Percentiles rank a stretch among this genome's conserved stretches.
Conservation (phyloP, 2,329 filamentous ascomycete species). For the Cladophialophora chaetospira region DNA sequence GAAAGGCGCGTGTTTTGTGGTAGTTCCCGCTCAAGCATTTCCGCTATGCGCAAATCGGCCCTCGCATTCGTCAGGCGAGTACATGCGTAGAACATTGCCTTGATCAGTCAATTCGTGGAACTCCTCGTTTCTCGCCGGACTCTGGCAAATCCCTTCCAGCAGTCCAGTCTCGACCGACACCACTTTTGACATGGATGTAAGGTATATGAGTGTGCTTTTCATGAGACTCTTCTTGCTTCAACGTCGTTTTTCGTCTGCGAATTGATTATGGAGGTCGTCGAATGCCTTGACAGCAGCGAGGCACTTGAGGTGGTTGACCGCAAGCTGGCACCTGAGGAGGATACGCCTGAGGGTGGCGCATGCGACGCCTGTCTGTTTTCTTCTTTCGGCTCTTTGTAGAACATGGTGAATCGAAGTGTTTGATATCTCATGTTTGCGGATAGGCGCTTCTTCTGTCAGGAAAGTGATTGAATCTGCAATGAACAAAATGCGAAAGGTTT, state of each 20-base stretch:
- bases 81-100: too few relatives aligned
- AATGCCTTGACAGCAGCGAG: slow-evolving; percentile 28
- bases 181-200: too few relatives aligned
- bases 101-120: too few relatives aligned
- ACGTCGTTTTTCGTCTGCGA: neutral
- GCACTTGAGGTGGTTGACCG: slow-evolving; percentile 28
- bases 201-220: neutral
- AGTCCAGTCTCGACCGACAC: too few relatives aligned
- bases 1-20: too few relatives aligned
- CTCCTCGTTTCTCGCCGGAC: too few relatives aligned
- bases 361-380: slow-evolving; percentile 18
- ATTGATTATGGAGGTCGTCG: slow-evolving; percentile 10
- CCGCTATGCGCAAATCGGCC: too few relatives aligned
- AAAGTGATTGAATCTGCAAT: neutral
- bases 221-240: slow-evolving; percentile 4
- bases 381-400: slow-evolving; percentile 32
- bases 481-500: neutral
- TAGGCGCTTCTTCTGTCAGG: neutral
- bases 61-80: too few relatives aligned
- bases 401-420: slow-evolving; percentile 34
- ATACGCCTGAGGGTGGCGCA: neutral
- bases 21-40: too few relatives aligned
- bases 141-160: too few relatives aligned
- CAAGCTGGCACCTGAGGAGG: slow-evolving; percentile 26
- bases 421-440: slow-evolving; percentile 33